Evolutionary conservation across 2,329 filamentous ascomycete species (phyloP).

Genomic region (Claviceps humidiphila): DNA sequence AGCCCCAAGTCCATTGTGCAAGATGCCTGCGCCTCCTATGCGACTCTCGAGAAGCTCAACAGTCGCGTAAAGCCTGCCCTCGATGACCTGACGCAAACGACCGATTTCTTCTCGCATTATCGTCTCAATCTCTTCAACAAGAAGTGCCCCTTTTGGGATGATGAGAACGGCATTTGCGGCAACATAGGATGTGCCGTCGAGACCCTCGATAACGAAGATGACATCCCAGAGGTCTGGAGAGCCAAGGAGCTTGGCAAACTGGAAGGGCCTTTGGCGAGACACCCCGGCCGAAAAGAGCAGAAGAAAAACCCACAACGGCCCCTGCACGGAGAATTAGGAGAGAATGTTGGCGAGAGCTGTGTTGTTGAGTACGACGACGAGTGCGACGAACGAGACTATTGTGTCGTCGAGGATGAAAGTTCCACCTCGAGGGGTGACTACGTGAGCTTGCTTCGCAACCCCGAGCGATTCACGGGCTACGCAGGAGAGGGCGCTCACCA

Average conservation of each 20-base stretch:
- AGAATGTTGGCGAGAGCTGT: slow-evolving; percentile 84
- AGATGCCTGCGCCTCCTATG: slow-evolving; percentile 89
- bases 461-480: slow-evolving; percentile 92
- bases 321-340: slow-evolving; percentile 69
- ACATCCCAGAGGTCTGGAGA: slow-evolving; percentile 84
- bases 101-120: slow-evolving; percentile 98
- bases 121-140: slow-evolving; percentile 90
- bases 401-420: slow-evolving; percentile 87
- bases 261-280: slow-evolving; percentile 78
- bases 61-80: slow-evolving; percentile 60
- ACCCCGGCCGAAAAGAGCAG: slow-evolving; percentile 66
- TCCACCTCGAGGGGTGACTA: slow-evolving; percentile 83
- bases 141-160: slow-evolving; percentile 90
- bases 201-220: slow-evolving; percentile 87
- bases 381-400: slow-evolving; percentile 93
- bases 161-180: slow-evolving; percentile 85
- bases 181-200: slow-evolving; percentile 95
- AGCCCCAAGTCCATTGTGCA: slow-evolving; percentile 80
- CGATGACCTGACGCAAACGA: slow-evolving; percentile 67
- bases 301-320: slow-evolving; percentile 58
- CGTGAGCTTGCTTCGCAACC: slow-evolving; percentile 84
- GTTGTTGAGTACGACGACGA: slow-evolving; percentile 96
- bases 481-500: slow-evolving; percentile 70
- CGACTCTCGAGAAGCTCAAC: slow-evolving; percentile 78
- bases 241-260: slow-evolving; percentile 85